phyloP scores from a whole-genome alignment of 1,284 basidiomycete genomes.

The Malassezia globosa region DNA sequence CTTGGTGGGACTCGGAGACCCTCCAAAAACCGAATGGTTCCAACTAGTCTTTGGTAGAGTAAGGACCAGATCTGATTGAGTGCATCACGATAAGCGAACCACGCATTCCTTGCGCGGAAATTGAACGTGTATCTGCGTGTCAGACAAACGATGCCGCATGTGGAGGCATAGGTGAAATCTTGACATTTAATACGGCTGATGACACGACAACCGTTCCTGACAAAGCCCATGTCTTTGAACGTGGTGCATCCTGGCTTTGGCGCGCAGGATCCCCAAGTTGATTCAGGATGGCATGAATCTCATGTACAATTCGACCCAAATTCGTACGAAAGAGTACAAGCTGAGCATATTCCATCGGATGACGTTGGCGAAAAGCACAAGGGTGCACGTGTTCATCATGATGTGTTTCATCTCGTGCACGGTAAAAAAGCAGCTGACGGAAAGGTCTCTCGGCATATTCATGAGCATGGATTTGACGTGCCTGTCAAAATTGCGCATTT shows the following conservation, averaged over 20 bases:
- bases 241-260: not conserved
- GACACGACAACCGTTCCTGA: no score
- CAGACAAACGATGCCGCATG: not conserved
- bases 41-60: no score
- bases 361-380: not conserved
- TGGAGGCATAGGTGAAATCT: no score
- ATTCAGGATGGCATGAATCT: not conserved
- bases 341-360: not conserved
- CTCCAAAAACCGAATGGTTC: no score
- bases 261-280: not conserved
- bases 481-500: constrained; percentile 37
- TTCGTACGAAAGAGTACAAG: not conserved
- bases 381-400: not conserved
- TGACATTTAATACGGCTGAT: no score
- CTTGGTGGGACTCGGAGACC: constrained; percentile 4
- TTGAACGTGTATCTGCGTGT: not conserved
- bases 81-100: no score
- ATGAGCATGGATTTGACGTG: constrained; percentile 26
- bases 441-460: constrained; percentile 13
- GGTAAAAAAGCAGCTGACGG: not conserved
- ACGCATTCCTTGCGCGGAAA: no score
- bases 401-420: constrained; percentile 1
- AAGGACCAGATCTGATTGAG: no score
- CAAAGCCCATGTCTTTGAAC: no score
- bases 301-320: not conserved